phyloP scores from a whole-genome alignment of 78 protist genomes.

The Polysphondylium violaceum region DNA sequence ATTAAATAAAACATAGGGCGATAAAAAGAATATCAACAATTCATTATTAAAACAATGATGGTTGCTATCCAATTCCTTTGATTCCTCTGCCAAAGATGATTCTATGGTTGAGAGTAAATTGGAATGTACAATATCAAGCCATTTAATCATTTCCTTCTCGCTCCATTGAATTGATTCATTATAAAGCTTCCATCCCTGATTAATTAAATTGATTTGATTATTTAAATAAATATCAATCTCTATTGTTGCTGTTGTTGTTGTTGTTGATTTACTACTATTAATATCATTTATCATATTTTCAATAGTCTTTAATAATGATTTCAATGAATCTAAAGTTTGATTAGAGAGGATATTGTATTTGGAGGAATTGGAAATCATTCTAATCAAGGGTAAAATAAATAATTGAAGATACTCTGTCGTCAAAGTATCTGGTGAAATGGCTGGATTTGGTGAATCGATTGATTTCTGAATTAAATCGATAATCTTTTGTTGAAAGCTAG shows the following conservation, averaged over 20 bases:
- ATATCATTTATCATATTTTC: not conserved
- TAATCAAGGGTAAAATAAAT: conserved; percentile 20
- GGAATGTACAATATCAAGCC: not conserved
- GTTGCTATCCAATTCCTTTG: not conserved
- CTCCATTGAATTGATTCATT: not conserved
- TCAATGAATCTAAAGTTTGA: not conserved
- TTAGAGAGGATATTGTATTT: not conserved
- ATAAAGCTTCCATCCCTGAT: conserved; percentile 17
- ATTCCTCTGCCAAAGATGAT: not conserved
- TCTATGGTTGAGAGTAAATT: conserved; percentile 4
- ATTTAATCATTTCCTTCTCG: not conserved
- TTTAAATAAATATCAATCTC: conserved; percentile 5
- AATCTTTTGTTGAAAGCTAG: conserved; percentile 1
- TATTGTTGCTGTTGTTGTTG: not conserved
- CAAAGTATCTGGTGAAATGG: not conserved
- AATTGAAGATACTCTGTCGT: not conserved
- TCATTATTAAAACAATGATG: conserved; percentile 17
- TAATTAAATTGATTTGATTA: conserved; percentile 10
- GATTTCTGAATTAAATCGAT: not conserved
- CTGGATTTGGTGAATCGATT: not conserved
- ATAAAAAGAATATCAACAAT: conserved; percentile 39
- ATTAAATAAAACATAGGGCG: conserved; percentile 10
- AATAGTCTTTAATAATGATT: not conserved
- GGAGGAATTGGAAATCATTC: conserved; percentile 18
- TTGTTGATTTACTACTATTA: not conserved